phyloP scores from a whole-genome alignment of 768 basidiomycete genomes.

The Suillus brevipes region DNA sequence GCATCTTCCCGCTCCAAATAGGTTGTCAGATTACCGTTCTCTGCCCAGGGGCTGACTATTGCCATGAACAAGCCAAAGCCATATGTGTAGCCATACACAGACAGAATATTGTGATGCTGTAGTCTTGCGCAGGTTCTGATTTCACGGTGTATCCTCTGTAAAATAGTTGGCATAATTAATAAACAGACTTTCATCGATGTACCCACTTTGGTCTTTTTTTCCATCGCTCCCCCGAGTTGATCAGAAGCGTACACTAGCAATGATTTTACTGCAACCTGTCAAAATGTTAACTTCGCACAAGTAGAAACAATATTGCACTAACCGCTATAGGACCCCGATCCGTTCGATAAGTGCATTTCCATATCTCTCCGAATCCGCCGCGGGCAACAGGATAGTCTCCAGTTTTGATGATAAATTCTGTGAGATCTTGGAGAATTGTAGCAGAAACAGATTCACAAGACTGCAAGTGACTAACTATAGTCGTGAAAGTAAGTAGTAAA shows the following conservation, averaged over 20 bases:
- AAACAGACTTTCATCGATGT: not conserved
- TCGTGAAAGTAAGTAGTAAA: too few species aligned
- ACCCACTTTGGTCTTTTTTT: constrained; percentile 1
- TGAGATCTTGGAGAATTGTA: not conserved
- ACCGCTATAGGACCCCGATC: not conserved
- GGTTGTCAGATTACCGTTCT: constrained; percentile 15
- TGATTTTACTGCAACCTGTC: constrained; percentile 4
- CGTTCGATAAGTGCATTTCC: constrained; percentile 5
- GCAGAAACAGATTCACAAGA: not conserved
- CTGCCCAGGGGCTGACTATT: constrained; percentile 24
- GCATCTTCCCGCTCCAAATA: constrained; percentile 16
- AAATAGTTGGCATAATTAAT: not conserved
- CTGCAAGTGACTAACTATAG: not conserved
- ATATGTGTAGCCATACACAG: constrained; percentile 19
- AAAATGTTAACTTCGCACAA: not conserved
- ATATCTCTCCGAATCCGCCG: constrained; percentile 8
- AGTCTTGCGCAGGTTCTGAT: constrained; percentile 21
- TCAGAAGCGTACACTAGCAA: not conserved
- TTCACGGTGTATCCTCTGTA: constrained; percentile 23
- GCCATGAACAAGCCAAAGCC: constrained; percentile 22
- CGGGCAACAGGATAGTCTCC: not conserved
- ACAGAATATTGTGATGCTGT: constrained; percentile 21
- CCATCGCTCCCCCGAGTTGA: not conserved
- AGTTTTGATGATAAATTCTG: not conserved
- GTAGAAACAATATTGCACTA: not conserved